Base-by-base conservation (phyloP, 192 early-diverging fungal genomes). In the Coemansia erecta region DNA sequence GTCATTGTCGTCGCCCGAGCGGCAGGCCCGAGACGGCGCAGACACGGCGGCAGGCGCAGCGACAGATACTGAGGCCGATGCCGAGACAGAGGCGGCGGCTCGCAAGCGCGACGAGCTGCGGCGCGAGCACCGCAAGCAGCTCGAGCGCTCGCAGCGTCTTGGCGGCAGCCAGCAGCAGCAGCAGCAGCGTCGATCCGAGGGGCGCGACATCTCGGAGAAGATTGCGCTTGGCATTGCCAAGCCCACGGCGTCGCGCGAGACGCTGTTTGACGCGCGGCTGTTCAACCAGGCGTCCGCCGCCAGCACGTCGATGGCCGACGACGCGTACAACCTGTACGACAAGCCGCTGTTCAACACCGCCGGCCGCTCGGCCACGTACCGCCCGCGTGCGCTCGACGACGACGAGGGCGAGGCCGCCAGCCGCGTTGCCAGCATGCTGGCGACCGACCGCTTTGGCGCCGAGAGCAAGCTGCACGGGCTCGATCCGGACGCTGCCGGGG, bases 201-300 rank as follows among this genome's bases (percentile, higher is more conserved):
- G 87, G 2, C 87, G 97, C 68, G 97, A 99, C 82, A 94, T 99
- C 54, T 98, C 95, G 0, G 97, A 99, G 81, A 98, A 96, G 73
- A 91, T 99, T 53, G 97, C 97, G 0, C 83, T 99, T 49, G 97
- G 97, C 19, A 76, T 97, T 54, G 96, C 94, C 21, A 92, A 95
- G 58, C 97, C 95, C 8, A 88, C 97, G 3, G 66, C 84, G 26
- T 85, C 88, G 39, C 89, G 88, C 69, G 97, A 99, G 49, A 87
- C 90, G 46, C 82, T 98, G 87, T 97, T 89, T 66, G 97, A 99
- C 70, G 85, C 91, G 44, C 86, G 97, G 45, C 76, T 99, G 47
- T 99, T 97, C 71, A 95, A 97, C 81, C 94, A 93, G 68, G 82
- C 85, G 1, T 84, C 85, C 59, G 97, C 93, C 17, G 81, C 97